Evolutionary conservation across 441 rosid species (phyloP).

Genomic region (Erodium chrysanthum): DNA sequence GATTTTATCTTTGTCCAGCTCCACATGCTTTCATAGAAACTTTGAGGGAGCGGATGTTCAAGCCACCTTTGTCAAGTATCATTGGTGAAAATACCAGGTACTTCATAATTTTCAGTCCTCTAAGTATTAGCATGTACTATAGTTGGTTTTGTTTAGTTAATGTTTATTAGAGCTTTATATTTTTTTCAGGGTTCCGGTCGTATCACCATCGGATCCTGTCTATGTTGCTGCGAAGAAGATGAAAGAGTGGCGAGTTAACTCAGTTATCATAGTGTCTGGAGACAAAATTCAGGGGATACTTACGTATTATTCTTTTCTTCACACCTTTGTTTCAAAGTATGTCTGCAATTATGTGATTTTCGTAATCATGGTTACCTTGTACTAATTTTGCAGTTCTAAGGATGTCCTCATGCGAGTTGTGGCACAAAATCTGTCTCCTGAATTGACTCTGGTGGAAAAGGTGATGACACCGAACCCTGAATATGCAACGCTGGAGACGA

Average conservation of each 20-base stretch:
- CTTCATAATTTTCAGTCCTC: conserved; percentile 36
- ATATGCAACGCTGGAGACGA: conserved; percentile 72
- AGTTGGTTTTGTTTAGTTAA: neutral
- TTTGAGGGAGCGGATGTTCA: conserved; percentile 81
- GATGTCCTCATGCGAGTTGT: conserved; percentile 92
- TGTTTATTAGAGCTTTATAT: conserved; percentile 6
- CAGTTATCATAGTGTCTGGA: conserved; percentile 66
- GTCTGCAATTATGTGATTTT: neutral
- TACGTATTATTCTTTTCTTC: conserved; percentile 34
- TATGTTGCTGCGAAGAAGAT: conserved; percentile 62
- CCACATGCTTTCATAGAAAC: conserved; percentile 80
- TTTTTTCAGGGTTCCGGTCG: conserved; percentile 63
- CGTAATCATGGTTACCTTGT: neutral
- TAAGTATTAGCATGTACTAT: neutral
- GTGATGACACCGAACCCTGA: conserved; percentile 96
- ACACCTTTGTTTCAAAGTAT: neutral
- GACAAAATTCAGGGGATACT: conserved; percentile 72
- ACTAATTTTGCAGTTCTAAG: conserved; percentile 47
- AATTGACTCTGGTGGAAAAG: conserved; percentile 68
- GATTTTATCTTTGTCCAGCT: conserved; percentile 29
- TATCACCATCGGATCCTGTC: conserved; percentile 74
- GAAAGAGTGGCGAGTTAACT: conserved; percentile 66
- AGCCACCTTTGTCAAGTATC: conserved; percentile 74
- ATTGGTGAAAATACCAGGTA: conserved; percentile 87
- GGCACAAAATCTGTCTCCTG: conserved; percentile 63